Evolutionary conservation across 129 eudicot genomes (phyloP), one percentile per base, ranked within the genome.

Genomic region (Helianthus tuberosus): DNA sequence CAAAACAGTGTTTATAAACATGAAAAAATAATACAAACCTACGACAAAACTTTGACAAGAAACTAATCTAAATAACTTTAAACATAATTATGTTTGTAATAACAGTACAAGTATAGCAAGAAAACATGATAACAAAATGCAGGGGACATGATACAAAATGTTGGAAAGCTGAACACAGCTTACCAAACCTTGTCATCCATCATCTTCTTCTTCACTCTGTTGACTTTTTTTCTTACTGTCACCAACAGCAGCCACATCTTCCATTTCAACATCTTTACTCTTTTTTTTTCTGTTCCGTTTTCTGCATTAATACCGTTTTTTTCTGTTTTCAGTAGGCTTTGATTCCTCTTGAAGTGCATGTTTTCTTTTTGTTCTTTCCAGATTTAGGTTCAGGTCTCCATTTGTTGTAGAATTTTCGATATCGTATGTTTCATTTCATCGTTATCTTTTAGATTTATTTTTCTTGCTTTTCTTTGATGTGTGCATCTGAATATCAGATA

Each of bases 391-490:
- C 81, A 60, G 76, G 67, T 88, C 87, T 47, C 91, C 90, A 66
- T 91, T 88, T 41, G 82, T 39, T 55, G 32, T 80, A 15, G 81
- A 70, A 5, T 73, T 69, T 39, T 78, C 86, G 58, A 81, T 81
- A 74, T 91, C 89, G 66, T 84, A 90, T 47, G 79, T 69, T 74
- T 72, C 27, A 79, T 66, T 50, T 83, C 82, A 17, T 66, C 80
- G 1, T 43, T 57, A 11, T 50, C 84, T 74, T 39, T 85, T 87
- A 29, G 92, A 87, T 58, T 90, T 87, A 85, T 87, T 89, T 65
- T 89, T 90, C 96, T 90, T 90, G 86, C 91, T 85, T 76, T 87
- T 90, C 87, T 90, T 90, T 57, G 68, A 46, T 9, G 89, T 1
- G 32, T 27, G 32, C 32, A 27, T 57, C 86, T 80, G 76, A 63